These are phyloP conservation scores for Lunularia cruciata DNA, from an alignment of 225 moss, liverwort and hornwort species.

Conservation along the genomic window DNA sequence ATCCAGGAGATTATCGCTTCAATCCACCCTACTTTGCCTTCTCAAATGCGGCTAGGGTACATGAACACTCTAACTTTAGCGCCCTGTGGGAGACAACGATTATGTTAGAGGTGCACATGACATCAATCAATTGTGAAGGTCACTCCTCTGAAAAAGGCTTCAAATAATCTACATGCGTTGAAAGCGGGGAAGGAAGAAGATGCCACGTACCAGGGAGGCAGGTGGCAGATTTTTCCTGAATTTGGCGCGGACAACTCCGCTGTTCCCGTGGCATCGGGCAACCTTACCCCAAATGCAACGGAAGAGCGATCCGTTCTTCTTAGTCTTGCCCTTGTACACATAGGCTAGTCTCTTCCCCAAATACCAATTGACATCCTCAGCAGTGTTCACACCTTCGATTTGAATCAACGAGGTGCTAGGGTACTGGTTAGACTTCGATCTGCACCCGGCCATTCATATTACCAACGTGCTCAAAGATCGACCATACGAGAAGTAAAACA, in stretches of 20 bases:
- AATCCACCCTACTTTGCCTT: not conserved
- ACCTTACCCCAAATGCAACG: slow-evolving; percentile 94
- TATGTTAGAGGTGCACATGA: not conserved
- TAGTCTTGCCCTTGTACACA: slow-evolving; percentile 86
- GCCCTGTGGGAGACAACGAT: slow-evolving; percentile 39
- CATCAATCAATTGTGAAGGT: too few relatives aligned
- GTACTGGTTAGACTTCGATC: slow-evolving; percentile 87
- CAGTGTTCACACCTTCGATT: slow-evolving; percentile 80
- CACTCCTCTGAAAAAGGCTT: too few relatives aligned
- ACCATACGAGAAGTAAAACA: not conserved
- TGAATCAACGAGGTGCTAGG: slow-evolving; percentile 78
- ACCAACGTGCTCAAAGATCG: not conserved
- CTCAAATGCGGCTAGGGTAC: slow-evolving; percentile 76
- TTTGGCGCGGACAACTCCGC: slow-evolving; percentile 77
- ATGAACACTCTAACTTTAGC: slow-evolving; percentile 82
- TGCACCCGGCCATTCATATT: slow-evolving; percentile 21
- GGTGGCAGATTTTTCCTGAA: slow-evolving; percentile 87
- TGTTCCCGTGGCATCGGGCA: slow-evolving; percentile 69
- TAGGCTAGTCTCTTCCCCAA: slow-evolving; percentile 85
- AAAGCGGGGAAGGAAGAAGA: not conserved
- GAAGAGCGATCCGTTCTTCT: slow-evolving; percentile 75
- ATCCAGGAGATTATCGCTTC: not conserved
- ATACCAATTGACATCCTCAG: slow-evolving; percentile 84
- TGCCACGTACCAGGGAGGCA: slow-evolving; percentile 55
- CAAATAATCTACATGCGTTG: too few relatives aligned